Evolutionary conservation across 352 stramenopile genomes (phyloP).

Genomic region (Pythium utonaiense): DNA sequence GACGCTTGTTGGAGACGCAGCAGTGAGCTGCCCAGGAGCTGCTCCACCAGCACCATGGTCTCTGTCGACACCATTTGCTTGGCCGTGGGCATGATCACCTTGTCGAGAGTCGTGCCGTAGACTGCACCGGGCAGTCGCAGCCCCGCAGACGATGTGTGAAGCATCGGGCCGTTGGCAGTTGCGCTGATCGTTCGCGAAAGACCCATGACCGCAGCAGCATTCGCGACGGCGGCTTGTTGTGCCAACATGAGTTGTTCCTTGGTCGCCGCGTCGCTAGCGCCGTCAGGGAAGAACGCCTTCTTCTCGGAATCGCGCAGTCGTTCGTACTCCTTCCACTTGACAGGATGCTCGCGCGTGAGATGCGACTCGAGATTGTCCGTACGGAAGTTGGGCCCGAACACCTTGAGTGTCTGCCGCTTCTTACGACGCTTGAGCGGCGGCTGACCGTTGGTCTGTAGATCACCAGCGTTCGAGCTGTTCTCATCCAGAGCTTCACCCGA

Average conservation of each 20-base stretch:
- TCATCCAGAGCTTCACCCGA: constrained; percentile 10
- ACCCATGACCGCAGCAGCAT: constrained; percentile 9
- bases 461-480: constrained; percentile 22
- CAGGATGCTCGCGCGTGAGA: constrained; percentile 42
- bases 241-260: constrained; percentile 29
- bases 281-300: constrained; percentile 40
- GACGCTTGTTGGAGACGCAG: constrained; percentile 12
- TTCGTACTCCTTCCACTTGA: constrained; percentile 52
- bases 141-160: not conserved
- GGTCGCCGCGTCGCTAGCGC: constrained; percentile 13
- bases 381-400: constrained; percentile 55
- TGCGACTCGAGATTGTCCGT: constrained; percentile 59
- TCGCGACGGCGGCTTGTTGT: constrained; percentile 16
- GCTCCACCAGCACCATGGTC: constrained; percentile 40
- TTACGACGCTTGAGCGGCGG: constrained; percentile 38
- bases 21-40: constrained; percentile 28
- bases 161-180: not conserved
- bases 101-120: not conserved
- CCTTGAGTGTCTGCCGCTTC: constrained; percentile 58
- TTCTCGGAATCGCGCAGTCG: constrained; percentile 42
- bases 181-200: constrained; percentile 4
- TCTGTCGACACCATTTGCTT: constrained; percentile 29
- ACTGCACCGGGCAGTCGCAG: not conserved
- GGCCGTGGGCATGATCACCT: not conserved
- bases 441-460: not conserved